Evolutionary conservation across 768 basidiomycete genomes (phyloP).

Genomic region (Termitomyces sp.): DNA sequence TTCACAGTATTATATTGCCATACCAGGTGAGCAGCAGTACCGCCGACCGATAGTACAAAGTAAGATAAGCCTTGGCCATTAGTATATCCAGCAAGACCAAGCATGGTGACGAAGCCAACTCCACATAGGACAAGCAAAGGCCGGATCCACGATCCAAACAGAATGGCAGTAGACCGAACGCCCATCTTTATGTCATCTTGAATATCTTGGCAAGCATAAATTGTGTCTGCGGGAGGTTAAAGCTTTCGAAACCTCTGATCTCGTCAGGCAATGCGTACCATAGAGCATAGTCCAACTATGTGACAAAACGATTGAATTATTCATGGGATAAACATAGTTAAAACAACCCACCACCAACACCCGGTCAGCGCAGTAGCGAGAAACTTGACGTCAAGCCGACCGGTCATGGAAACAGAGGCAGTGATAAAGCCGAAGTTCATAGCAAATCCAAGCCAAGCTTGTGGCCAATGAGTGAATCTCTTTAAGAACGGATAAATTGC

Average conservation of each 20-base stretch:
- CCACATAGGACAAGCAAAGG: slow-evolving; percentile 51
- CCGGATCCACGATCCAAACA: slow-evolving; percentile 57
- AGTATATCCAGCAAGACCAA: slow-evolving; percentile 46
- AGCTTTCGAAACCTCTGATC: not conserved
- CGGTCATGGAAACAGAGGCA: slow-evolving; percentile 38
- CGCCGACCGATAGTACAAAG: slow-evolving; percentile 40
- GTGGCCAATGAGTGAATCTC: slow-evolving; percentile 53
- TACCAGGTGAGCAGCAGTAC: slow-evolving; percentile 33
- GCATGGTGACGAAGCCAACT: slow-evolving; percentile 41
- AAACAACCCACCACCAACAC: slow-evolving; percentile 38
- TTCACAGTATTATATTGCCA: slow-evolving; percentile 45
- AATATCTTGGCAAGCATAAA: slow-evolving; percentile 76
- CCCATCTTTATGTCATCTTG: slow-evolving; percentile 66
- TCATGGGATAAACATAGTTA: not conserved
- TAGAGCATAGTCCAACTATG: slow-evolving; percentile 47
- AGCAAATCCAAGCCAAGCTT: slow-evolving; percentile 54
- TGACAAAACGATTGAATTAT: not conserved
- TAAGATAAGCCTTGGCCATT: slow-evolving; percentile 47
- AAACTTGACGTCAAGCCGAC: slow-evolving; percentile 23
- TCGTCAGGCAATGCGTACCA: slow-evolving; percentile 19
- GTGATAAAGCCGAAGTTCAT: slow-evolving; percentile 52
- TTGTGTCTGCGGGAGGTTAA: slow-evolving; percentile 11
- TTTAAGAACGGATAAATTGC: slow-evolving; percentile 50
- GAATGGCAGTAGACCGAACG: slow-evolving; percentile 72
- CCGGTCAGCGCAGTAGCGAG: slow-evolving; percentile 29